These are phyloP conservation scores for Microcera coccophila DNA, from an alignment of 2,329 filamentous ascomycete species.

Conservation along the genomic window DNA sequence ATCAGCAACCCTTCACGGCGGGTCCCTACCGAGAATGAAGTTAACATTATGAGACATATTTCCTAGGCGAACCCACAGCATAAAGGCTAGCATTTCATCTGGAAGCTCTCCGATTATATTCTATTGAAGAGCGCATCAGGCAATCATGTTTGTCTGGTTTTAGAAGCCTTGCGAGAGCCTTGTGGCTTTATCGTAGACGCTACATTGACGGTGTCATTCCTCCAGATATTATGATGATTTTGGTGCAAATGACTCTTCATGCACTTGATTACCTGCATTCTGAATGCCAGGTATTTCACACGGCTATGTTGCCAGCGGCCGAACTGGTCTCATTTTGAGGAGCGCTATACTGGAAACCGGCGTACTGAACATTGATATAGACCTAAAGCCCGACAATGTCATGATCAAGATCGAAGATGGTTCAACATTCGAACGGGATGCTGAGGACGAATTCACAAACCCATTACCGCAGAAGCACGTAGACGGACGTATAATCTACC, in stretches of 20 bases:
- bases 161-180: no score
- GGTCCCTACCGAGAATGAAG: constrained; percentile 10
- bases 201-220: no score
- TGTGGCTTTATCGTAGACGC: no score
- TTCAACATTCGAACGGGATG: constrained; percentile 14
- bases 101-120: no score
- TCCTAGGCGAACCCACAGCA: no score
- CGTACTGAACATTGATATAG: not conserved
- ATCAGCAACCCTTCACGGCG: not conserved
- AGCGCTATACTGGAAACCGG: no score
- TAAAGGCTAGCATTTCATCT: no score
- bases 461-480: constrained; percentile 19
- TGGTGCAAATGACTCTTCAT: no score
- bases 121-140: no score
- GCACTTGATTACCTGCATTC: no score
- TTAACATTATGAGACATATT: constrained; percentile 17
- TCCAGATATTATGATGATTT: no score
- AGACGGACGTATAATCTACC: constrained; percentile 16
- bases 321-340: not conserved
- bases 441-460: constrained; percentile 16
- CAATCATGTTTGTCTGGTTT: no score
- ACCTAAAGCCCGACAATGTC: constrained; percentile 22
- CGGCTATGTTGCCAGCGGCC: constrained; percentile 6
- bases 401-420: constrained; percentile 18
- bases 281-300: constrained; percentile 19